Percentiles rank a stretch among this genome's conserved stretches.
Evolutionary conservation across 305 asterid species (phyloP).

Genomic region (Fraxinus albicans): DNA sequence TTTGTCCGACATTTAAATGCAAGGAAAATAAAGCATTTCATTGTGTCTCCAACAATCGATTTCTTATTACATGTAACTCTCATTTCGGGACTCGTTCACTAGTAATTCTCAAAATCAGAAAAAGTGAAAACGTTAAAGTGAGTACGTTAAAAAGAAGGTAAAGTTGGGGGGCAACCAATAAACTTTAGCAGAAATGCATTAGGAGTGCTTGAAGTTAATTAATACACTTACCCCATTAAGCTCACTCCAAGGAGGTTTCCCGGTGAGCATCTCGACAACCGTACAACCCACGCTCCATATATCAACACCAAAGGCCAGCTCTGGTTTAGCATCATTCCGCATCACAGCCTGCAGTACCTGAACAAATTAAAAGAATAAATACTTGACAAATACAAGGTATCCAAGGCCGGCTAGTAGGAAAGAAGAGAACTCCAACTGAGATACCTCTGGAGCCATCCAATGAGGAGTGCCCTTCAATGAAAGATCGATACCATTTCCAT

Average conservation of each 20-base stretch:
- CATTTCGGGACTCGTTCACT: background rate
- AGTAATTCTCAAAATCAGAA: background rate
- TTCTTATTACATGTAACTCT: background rate
- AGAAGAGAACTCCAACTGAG: background rate
- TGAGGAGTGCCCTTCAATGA: constrained; percentile 91
- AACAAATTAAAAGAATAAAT: constrained; percentile 2
- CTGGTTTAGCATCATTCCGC: constrained; percentile 68
- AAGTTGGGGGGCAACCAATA: background rate
- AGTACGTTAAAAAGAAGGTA: background rate
- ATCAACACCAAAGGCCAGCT: constrained; percentile 74
- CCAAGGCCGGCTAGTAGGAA: constrained; percentile 5
- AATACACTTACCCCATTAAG: constrained; percentile 46
- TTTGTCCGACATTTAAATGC: background rate
- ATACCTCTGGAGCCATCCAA: constrained; percentile 99
- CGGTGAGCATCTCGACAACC: constrained; percentile 82
- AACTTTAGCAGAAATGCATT: background rate
- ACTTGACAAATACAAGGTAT: constrained; percentile 9
- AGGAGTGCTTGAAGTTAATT: background rate
- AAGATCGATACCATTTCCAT: constrained; percentile 47
- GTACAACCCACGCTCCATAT: constrained; percentile 96
- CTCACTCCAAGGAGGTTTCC: constrained; percentile 92
- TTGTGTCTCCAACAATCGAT: background rate
- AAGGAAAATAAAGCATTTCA: background rate
- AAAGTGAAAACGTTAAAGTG: background rate
- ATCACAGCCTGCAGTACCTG: constrained; percentile 79